These are phyloP conservation scores for Silybum marianum DNA, from an alignment of 129 eudicot species.

Conservation along the genomic window DNA sequence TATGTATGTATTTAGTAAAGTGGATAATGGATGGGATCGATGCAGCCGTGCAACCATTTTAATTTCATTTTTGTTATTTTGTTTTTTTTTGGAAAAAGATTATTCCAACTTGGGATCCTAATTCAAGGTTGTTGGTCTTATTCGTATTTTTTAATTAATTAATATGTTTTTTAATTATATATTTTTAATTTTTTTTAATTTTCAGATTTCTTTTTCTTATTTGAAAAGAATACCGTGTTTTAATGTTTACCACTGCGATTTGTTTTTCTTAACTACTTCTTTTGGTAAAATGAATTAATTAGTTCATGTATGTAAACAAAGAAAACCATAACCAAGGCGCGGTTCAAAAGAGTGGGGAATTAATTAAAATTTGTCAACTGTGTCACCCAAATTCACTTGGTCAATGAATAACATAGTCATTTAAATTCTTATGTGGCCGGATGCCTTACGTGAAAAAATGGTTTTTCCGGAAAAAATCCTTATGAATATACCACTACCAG, in stretches of 20 bases:
- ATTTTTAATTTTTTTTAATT: no score
- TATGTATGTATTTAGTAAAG: not conserved
- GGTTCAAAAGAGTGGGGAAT: no score
- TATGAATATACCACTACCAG: no score
- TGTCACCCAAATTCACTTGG: no score
- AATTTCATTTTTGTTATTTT: not conserved
- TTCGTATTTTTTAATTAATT: not conserved
- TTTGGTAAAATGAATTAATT: not conserved
- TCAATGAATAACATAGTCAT: no score
- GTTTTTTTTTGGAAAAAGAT: not conserved
- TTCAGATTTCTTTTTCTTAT: no score
- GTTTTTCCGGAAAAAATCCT: no score
- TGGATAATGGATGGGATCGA: slow-evolving; percentile 26
- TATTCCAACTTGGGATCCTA: slow-evolving; percentile 13
- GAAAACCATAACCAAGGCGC: no score
- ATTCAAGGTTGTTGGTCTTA: slow-evolving; percentile 15
- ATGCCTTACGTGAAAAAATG: no score
- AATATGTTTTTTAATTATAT: not conserved
- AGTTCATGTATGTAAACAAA: no score
- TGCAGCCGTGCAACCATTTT: slow-evolving; percentile 28
- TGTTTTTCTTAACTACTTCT: not conserved
- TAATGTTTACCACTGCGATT: not conserved
- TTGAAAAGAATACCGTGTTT: not conserved
- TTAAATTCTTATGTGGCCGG: no score
- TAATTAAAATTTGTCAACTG: no score